These are phyloP conservation scores for Paramarasmius palmivorus DNA, from an alignment of 1,284 basidiomycete species.

Conservation along the genomic window DNA sequence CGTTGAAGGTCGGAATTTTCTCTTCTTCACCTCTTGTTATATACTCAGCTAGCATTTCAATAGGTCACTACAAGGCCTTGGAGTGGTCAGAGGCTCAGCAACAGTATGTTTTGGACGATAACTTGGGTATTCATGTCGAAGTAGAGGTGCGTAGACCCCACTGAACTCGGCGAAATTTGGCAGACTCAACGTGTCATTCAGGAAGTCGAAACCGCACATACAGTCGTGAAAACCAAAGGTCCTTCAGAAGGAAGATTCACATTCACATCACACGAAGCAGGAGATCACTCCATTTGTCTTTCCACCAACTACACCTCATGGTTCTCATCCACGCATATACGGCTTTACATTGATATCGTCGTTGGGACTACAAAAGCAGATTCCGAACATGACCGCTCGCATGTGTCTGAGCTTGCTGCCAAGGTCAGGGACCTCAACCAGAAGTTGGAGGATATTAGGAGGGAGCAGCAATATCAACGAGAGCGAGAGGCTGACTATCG, in stretches of 20 bases:
- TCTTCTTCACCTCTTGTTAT: not conserved
- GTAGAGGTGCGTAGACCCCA: slow-evolving; percentile 65
- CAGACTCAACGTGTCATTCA: slow-evolving; percentile 29
- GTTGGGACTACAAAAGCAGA: slow-evolving; percentile 88
- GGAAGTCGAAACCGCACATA: slow-evolving; percentile 78
- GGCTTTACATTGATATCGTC: slow-evolving; percentile 92
- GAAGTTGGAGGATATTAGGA: slow-evolving; percentile 89
- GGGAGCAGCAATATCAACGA: slow-evolving; percentile 97
- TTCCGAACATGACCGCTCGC: slow-evolving; percentile 78
- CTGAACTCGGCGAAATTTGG: not conserved
- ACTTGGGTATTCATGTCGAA: slow-evolving; percentile 87
- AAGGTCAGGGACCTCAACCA: slow-evolving; percentile 92
- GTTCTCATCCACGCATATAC: slow-evolving; percentile 87
- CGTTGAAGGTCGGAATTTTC: slow-evolving; percentile 76
- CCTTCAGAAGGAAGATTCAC: slow-evolving; percentile 92
- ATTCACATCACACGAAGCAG: slow-evolving; percentile 95
- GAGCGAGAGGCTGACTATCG: slow-evolving; percentile 94
- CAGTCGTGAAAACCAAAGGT: slow-evolving; percentile 86
- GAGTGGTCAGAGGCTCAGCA: slow-evolving; percentile 84
- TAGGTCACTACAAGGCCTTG: slow-evolving; percentile 91
- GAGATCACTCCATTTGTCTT: slow-evolving; percentile 96
- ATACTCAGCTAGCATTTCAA: slow-evolving; percentile 5
- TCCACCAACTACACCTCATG: slow-evolving; percentile 86
- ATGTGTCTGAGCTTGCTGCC: slow-evolving; percentile 84
- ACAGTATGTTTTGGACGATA: slow-evolving; percentile 71